Base-by-base conservation (phyloP, 2,329 filamentous ascomycete genomes). In the Neurospora sp. region DNA sequence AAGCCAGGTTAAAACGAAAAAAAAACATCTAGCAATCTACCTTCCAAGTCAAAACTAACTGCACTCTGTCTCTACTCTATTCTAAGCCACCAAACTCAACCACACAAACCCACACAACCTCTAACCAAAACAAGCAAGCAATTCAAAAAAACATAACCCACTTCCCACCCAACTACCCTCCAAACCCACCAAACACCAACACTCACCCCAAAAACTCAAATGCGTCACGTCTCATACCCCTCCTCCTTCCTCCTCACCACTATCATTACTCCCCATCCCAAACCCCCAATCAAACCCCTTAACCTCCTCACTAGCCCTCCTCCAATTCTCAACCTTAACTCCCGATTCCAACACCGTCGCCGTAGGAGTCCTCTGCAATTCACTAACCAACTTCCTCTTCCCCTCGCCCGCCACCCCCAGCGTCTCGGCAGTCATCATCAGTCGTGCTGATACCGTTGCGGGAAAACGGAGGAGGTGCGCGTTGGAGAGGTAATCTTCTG, bases 401-500 rank as follows among this genome's bases (percentile, higher is more conserved):
- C 52, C 52, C 0, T 17, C 52, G 0, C 15, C 52, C 3, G 28
- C 52, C 15, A 62, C 52, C 1, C 52, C 52, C 28, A 62, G 15
- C 28, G 52, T 62, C 28, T 62, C 52, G 28, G 52, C 52, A 4
- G 52, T 62, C 52, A 62, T 62, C 52, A 62, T 62, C 52, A 62
- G 15, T 0, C 52, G 3, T 0, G 52, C 52, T 1, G 52, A 62
- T 0, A 62, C 52, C 0, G 52, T 33, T 0, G 52, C 52, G 6
- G 52, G 52, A 1, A 62, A 62, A 3, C 52, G 52, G 15, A 62
- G 52, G 15, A 62, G 52, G 12, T 62, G 52, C 1, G 52, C 52
- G 8, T 62, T 62, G 52, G 52, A 36, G 52, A 62, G 52, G 52
- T 62, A 62, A 15, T 62, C 52, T 62, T 36, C 52, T 62, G 52